These are phyloP conservation scores for Metschnikowia santaceciliae DNA, from an alignment of 805 yeast species.

Conservation along the genomic window DNA sequence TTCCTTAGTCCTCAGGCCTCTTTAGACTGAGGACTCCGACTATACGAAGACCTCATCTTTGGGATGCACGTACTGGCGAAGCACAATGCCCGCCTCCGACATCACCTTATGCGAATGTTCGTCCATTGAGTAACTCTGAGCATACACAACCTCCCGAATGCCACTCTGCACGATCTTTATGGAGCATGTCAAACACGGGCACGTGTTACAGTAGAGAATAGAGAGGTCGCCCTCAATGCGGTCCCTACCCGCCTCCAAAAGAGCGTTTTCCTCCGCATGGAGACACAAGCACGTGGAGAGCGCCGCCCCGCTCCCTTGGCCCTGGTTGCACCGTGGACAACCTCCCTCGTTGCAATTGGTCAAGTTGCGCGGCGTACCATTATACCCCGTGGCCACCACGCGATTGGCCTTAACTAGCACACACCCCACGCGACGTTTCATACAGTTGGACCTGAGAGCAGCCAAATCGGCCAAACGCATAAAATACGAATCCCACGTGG, in stretches of 20 bases:
- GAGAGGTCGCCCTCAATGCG: constrained; percentile 58
- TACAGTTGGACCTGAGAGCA: constrained; percentile 88
- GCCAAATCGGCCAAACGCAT: constrained; percentile 93
- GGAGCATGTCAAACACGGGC: constrained; percentile 95
- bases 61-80: constrained; percentile 51
- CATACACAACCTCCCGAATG: constrained; percentile 84
- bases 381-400: constrained; percentile 94
- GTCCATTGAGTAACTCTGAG: constrained; percentile 93
- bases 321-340: constrained; percentile 81
- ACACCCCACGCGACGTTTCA: constrained; percentile 97
- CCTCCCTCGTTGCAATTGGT: constrained; percentile 95
- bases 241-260: constrained; percentile 90
- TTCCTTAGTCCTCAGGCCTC: too few relatives aligned
- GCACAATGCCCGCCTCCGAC: constrained; percentile 63
- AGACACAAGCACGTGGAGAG: constrained; percentile 85
- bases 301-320: constrained; percentile 56
- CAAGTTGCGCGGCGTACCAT: constrained; percentile 91
- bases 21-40: too few relatives aligned
- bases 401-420: constrained; percentile 83
- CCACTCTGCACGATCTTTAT: constrained; percentile 95
- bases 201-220: constrained; percentile 86
- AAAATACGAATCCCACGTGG: constrained; percentile 95
- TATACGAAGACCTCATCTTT: constrained; percentile 28
- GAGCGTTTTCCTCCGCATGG: constrained; percentile 97
- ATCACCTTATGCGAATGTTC: constrained; percentile 66